Base-by-base conservation (phyloP, 345 rosid genomes). In the Aethionema arabicum region DNA sequence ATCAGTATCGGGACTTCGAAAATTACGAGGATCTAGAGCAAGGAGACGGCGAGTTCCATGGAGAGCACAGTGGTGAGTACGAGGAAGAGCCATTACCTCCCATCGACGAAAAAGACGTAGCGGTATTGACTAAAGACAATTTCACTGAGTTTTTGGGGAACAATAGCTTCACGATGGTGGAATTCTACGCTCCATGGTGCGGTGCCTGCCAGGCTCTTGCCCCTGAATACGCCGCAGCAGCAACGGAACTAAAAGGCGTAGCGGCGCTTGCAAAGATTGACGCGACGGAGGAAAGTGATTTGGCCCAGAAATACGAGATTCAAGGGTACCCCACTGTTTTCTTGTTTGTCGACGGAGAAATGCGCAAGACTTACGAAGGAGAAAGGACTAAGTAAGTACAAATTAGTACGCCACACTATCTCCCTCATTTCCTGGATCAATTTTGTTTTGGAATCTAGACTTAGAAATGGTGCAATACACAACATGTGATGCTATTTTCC, bases 151-250 rank as follows among this genome's bases (percentile, higher is more conserved):
- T 82, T 65, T 30, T 79, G 6, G 37, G 44, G 31, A 71, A 59
- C 57, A 63, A 76, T 12, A 65, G 65, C 56, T 64, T 72, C 53
- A 76, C 74, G 43, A 50, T 80, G 77, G 83, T 78, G 32, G 65
- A 79, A 40, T 82, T 79, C 50, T 77, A 79, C 46, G 82, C 80
- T 11, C 73, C 81, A 0, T 82, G 86, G 86, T 82, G 86, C 56
- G 70, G 72, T 27, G 70, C 74, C 59, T 75, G 83, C 61, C 65
- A 60, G 59, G 32, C 44, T 45, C 53, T 79, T 13, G 66, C 76
- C 0, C 86, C 82, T 7, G 77, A 75, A 42, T 82, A 75, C 39
- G 82, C 73, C 4, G 82, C 83, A 15, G 78, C 84, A 0, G 80
- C 86, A 8, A 71, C 83, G 38, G 68, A 63, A 69, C 36, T 79